phyloP scores from a whole-genome alignment of 2,329 filamentous ascomycete genomes.

The Verticillium nubilum region DNA sequence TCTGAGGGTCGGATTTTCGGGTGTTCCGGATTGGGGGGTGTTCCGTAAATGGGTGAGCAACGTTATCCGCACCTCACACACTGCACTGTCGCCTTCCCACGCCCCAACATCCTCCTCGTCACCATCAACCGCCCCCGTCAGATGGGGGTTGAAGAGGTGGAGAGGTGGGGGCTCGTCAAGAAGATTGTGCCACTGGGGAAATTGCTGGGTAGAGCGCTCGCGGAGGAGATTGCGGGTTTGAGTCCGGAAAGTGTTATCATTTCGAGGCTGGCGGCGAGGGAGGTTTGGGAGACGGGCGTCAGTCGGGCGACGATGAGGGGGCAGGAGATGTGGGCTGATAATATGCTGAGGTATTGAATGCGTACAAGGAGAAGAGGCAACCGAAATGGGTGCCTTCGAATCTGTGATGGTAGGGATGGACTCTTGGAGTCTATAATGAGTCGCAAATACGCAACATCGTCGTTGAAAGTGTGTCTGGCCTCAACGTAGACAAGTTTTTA shows the following conservation, averaged over 20 bases:
- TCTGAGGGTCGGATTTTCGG: too few species aligned
- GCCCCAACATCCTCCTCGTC: slow-evolving; percentile 32
- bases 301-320: slow-evolving; percentile 26
- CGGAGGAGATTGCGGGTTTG: slow-evolving; percentile 20
- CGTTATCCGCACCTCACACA: slow-evolving; percentile 24
- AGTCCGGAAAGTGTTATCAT: slow-evolving; percentile 28
- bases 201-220: slow-evolving; percentile 21
- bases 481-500: too few species aligned
- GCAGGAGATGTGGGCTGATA: slow-evolving; percentile 22
- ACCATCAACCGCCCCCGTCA: slow-evolving; percentile 36
- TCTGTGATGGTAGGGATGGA: too few species aligned
- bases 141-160: slow-evolving; percentile 17
- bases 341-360: slow-evolving; percentile 21
- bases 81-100: slow-evolving; percentile 32
- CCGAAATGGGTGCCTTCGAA: slow-evolving; percentile 22
- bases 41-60: too few species aligned
- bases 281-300: slow-evolving; percentile 28
- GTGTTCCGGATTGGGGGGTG: too few species aligned
- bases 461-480: too few species aligned
- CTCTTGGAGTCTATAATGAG: too few species aligned
- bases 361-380: slow-evolving; percentile 23
- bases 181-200: slow-evolving; percentile 22
- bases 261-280: slow-evolving; percentile 22
- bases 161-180: slow-evolving; percentile 23
- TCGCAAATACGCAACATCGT: too few species aligned